These are phyloP conservation scores for Phytophthora pini DNA, from an alignment of 352 stramenopile species.

Conservation along the genomic window DNA sequence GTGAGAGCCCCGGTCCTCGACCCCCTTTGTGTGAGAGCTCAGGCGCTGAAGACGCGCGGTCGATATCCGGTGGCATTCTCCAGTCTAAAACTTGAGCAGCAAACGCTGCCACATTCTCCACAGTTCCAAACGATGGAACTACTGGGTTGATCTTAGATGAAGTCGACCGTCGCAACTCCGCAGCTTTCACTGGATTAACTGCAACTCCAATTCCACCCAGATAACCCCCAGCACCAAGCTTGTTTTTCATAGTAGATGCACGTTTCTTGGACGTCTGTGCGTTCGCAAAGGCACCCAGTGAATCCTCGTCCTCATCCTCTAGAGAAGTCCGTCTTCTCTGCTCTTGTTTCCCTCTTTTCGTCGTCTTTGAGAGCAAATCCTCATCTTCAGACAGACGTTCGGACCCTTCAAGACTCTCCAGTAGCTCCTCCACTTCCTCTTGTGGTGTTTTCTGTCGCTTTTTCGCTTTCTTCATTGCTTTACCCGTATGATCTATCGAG, in stretches of 20 bases:
- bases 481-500: constrained; percentile 7
- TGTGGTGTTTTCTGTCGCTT: constrained; percentile 14
- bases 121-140: constrained; percentile 1
- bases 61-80: constrained; percentile 17
- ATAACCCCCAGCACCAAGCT: neutral
- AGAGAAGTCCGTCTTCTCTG: no score
- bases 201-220: neutral
- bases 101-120: constrained; percentile 30
- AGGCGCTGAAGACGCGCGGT: neutral
- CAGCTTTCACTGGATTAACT: constrained; percentile 15
- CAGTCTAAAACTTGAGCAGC: constrained; percentile 23
- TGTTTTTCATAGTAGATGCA: neutral
- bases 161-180: constrained; percentile 15
- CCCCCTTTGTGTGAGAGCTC: constrained; percentile 7
- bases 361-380: neutral
- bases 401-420: neutral
- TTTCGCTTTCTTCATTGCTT: constrained; percentile 16
- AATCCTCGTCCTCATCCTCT: neutral
- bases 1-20: neutral
- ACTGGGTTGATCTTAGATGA: constrained; percentile 9
- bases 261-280: neutral
- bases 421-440: constrained; percentile 18
- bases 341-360: no score
- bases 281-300: neutral
- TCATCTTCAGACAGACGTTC: neutral